Conservation (phyloP, 139 green algal genomes). For the Tetradesmus obliquus region DNA sequence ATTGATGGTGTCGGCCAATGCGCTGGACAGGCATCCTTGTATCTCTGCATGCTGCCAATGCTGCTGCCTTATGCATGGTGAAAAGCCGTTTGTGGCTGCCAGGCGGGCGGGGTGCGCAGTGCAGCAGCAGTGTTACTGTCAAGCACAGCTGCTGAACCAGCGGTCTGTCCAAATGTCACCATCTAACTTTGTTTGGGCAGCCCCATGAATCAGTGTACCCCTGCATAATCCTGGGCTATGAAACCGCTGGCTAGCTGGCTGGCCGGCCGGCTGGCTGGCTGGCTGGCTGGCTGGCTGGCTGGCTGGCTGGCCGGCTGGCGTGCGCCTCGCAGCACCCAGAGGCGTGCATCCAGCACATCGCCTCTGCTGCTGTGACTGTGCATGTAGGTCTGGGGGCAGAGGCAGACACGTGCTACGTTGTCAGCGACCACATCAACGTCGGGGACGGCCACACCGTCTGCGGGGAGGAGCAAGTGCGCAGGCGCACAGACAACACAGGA, state of each 20-base stretch:
- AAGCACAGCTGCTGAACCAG: not conserved
- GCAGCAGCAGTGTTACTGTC: not conserved
- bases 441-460: constrained; percentile 45
- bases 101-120: not conserved
- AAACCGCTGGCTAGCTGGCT: not conserved
- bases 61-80: too few species aligned
- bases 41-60: not conserved
- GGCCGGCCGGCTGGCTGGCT: not conserved
- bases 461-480: not conserved
- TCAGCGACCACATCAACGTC: constrained; percentile 37
- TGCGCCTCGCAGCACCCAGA: not conserved
- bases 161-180: not conserved
- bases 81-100: not conserved
- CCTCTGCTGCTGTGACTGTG: too few species aligned
- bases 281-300: not conserved
- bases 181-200: not conserved
- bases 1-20: too few species aligned
- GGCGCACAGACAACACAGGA: not conserved
- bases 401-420: not conserved
- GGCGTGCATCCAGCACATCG: too few species aligned
- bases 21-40: not conserved
- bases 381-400: not conserved
- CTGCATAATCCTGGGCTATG: not conserved
- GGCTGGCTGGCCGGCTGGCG: too few species aligned
- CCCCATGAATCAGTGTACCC: not conserved